Evolutionary conservation across 139 green algal species (phyloP).

Genomic region (Chlorella sp.): DNA sequence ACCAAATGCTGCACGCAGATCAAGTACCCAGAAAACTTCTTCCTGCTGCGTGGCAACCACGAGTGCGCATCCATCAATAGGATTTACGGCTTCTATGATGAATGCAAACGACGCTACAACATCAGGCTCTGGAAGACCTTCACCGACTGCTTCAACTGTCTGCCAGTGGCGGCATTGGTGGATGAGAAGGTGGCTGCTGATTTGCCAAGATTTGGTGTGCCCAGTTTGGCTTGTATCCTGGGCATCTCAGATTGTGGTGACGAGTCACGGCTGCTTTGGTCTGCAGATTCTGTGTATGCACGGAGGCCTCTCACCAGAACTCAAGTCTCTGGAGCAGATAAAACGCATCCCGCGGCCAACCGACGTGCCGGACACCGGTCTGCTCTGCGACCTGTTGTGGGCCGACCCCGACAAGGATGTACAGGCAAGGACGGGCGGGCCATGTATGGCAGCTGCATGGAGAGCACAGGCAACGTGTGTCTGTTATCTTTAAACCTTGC

Average conservation of each 20-base stretch:
- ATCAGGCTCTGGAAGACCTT: constrained; percentile 99
- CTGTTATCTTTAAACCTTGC: background rate
- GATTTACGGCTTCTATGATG: constrained; percentile 99
- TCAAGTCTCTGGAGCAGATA: constrained; percentile 98
- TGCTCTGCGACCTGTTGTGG: constrained; percentile 99
- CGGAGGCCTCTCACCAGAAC: constrained; percentile 96
- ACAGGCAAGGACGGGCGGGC: constrained; percentile 24
- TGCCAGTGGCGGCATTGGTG: constrained; percentile 96
- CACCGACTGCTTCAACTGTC: constrained; percentile 99
- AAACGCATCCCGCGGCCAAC: constrained; percentile 95
- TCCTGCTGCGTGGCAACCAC: constrained; percentile 97
- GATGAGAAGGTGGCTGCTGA: constrained; percentile 91
- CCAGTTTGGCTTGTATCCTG: too few relatives aligned
- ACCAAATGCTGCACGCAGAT: constrained; percentile 66
- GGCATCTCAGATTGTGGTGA: too few relatives aligned
- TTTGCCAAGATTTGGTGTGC: background rate
- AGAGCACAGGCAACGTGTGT: background rate
- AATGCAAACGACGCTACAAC: constrained; percentile 99
- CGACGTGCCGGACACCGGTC: constrained; percentile 96
- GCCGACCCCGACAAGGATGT: constrained; percentile 99
- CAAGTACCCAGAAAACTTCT: constrained; percentile 99
- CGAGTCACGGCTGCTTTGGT: too few relatives aligned
- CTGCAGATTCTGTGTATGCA: constrained; percentile 99
- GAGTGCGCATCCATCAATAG: constrained; percentile 98
- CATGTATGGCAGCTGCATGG: background rate